These are phyloP conservation scores for Erodium trifolium DNA, from an alignment of 441 rosid species.

Conservation along the genomic window DNA sequence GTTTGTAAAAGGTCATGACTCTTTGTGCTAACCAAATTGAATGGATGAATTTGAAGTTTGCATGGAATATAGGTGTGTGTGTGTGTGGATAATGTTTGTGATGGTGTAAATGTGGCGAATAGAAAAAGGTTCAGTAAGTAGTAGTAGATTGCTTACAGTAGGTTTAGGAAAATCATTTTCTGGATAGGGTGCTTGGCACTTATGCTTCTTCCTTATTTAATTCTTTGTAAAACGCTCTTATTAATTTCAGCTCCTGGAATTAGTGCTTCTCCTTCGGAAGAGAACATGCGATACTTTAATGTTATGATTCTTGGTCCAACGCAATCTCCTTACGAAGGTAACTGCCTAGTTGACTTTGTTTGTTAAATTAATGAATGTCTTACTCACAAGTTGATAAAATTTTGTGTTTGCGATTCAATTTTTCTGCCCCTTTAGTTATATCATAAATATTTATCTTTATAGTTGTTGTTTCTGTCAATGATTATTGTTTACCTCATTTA, in stretches of 20 bases:
- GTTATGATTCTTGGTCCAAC: conserved; percentile 98
- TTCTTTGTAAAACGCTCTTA: conserved; percentile 4
- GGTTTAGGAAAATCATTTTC: background rate
- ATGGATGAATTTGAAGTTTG: too few relatives aligned
- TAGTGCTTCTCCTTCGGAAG: conserved; percentile 96
- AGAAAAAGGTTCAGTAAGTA: background rate
- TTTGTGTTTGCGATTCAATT: background rate
- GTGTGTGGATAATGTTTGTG: background rate
- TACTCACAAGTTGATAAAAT: background rate
- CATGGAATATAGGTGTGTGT: background rate
- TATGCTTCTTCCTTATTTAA: background rate
- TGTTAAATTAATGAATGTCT: background rate
- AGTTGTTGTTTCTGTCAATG: background rate
- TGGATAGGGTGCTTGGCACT: background rate
- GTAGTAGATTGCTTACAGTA: background rate
- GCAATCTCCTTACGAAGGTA: conserved; percentile 98
- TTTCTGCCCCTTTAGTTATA: background rate
- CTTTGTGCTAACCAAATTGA: background rate
- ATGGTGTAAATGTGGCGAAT: background rate
- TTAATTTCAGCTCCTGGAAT: conserved; percentile 69
- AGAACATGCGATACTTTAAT: conserved; percentile 90
- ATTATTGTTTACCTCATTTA: background rate
- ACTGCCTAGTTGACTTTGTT: background rate
- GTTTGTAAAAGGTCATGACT: background rate
- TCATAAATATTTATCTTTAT: background rate